phyloP scores from a whole-genome alignment of 1,284 basidiomycete genomes.

The Peniophora sp. region DNA sequence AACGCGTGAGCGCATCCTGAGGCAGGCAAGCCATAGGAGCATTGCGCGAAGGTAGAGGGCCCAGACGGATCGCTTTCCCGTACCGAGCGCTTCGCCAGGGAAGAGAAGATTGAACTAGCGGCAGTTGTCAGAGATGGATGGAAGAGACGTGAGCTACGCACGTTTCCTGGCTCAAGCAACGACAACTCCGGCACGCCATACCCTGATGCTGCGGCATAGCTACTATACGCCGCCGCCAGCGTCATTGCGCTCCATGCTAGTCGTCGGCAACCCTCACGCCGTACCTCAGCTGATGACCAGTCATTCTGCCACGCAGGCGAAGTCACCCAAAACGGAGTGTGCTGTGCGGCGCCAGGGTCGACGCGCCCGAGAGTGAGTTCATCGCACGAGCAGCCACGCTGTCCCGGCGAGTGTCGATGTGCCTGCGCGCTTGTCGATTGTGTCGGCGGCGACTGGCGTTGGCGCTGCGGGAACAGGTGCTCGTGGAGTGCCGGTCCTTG shows the following conservation, averaged over 20 bases:
- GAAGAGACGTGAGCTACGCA: slow-evolving; percentile 25
- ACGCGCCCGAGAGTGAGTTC: slow-evolving; percentile 42
- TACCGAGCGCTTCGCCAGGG: slow-evolving; percentile 46
- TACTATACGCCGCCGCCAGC: slow-evolving; percentile 53
- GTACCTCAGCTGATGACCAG: slow-evolving; percentile 55
- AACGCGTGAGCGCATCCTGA: slow-evolving; percentile 37
- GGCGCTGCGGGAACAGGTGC: neutral
- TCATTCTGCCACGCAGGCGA: slow-evolving; percentile 55
- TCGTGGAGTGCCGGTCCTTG: neutral
- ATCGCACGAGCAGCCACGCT: slow-evolving; percentile 40
- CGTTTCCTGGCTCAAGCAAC: slow-evolving; percentile 59
- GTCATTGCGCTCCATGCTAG: slow-evolving; percentile 64
- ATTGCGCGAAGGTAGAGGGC: slow-evolving; percentile 61
- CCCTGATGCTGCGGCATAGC: slow-evolving; percentile 45
- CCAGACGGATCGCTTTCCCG: slow-evolving; percentile 62
- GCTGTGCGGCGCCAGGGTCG: slow-evolving; percentile 39
- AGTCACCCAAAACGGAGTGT: slow-evolving; percentile 54
- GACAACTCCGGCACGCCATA: slow-evolving; percentile 40
- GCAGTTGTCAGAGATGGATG: neutral
- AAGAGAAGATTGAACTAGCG: slow-evolving; percentile 59
- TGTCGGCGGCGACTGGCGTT: neutral
- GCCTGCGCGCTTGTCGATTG: neutral
- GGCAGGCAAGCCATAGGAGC: slow-evolving; percentile 65
- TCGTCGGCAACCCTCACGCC: slow-evolving; percentile 63
- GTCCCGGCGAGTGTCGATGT: neutral